Base-by-base conservation (phyloP, 768 basidiomycete species). In the Kwoniella dejecticola region DNA sequence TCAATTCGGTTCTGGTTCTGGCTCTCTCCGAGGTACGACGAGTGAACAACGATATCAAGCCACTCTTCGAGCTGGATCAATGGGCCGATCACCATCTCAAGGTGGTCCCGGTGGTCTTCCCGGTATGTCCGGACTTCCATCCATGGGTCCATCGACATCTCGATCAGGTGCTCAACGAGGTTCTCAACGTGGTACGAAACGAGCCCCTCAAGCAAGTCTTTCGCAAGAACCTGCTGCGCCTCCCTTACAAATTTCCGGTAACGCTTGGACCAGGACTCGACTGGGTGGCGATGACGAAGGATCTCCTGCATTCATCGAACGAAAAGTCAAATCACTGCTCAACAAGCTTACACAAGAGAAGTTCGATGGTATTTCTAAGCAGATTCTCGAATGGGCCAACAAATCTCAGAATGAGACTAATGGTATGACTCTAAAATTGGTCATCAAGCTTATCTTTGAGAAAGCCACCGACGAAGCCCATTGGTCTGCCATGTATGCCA, bases 401-500 rank as follows among this genome's bases (percentile, higher is more conserved):
- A 90, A 86, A 81, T 90, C 89, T 3, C 87, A 88, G 82, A 85
- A 88, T 72, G 92, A 98, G 83, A 89, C 86, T 76, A 91, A 97
- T 74, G 92, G 93, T 2, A 86, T 89, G 67, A 95, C 93, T 3
- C 86, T 97, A 63, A 95, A 95, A 69, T 90, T 93, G 71, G 95
- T 98, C 77, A 97, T 96, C 79, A 86, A 88, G 60, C 87, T 96
- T 53, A 90, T 97, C 30, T 97, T 96, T 79, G 95, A 96, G 80
- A 96, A 94, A 83, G 94, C 93, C 10, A 96, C 91, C 6, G 93
- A 96, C 78, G 94, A 96, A 78, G 91, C 91, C 42, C 86, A 87
- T 8, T 94, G 91, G 89, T 94, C 91, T 1, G 89, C 91, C 82
- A 97, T 97, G 91, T 97, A 99, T 78, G 95, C 95, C 29, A 87